A percentile compares a stretch with the other conserved stretches of the same genome.
These are phyloP conservation scores for Begonia peltatifolia DNA, from an alignment of 306 rosid genomes.

Conservation along the genomic window DNA sequence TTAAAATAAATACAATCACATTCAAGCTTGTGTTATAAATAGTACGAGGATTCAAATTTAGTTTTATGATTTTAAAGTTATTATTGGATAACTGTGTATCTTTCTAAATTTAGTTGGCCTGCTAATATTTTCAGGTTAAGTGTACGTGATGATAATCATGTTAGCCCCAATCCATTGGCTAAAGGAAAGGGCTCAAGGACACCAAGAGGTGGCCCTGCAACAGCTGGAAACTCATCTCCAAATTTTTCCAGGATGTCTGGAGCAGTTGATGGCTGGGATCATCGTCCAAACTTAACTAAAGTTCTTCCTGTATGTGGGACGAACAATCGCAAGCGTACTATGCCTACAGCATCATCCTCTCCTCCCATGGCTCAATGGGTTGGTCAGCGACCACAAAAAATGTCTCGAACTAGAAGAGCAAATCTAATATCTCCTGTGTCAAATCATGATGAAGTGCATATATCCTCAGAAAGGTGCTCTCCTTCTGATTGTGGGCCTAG, in stretches of 20 bases:
- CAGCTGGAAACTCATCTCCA: slow-evolving; percentile 39
- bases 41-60: too few species aligned
- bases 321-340: slow-evolving; percentile 73
- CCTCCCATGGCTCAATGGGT: slow-evolving; percentile 82
- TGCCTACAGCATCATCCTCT: slow-evolving; percentile 69
- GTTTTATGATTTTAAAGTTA: too few species aligned
- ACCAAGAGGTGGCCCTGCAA: slow-evolving; percentile 41
- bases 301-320: slow-evolving; percentile 48
- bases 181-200: slow-evolving; percentile 73
- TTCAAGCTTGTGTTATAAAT: too few species aligned
- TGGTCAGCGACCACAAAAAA: slow-evolving; percentile 88
- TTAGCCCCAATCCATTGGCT: slow-evolving; percentile 29
- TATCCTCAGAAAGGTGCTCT: too few species aligned
- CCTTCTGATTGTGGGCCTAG: too few species aligned
- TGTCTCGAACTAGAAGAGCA: slow-evolving; percentile 86
- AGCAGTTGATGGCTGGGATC: slow-evolving; percentile 44
- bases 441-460: slow-evolving; percentile 45
- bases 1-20: too few species aligned
- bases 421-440: slow-evolving; percentile 61
- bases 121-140: slow-evolving; percentile 22
- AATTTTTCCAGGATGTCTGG: slow-evolving; percentile 39
- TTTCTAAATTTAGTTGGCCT: neutral
- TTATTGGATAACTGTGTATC: too few species aligned
- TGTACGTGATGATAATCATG: slow-evolving; percentile 34
- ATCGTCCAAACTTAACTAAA: slow-evolving; percentile 34